Evolutionary conservation across 768 basidiomycete species (phyloP).

Genomic region (Nevesoporus exiguus): DNA sequence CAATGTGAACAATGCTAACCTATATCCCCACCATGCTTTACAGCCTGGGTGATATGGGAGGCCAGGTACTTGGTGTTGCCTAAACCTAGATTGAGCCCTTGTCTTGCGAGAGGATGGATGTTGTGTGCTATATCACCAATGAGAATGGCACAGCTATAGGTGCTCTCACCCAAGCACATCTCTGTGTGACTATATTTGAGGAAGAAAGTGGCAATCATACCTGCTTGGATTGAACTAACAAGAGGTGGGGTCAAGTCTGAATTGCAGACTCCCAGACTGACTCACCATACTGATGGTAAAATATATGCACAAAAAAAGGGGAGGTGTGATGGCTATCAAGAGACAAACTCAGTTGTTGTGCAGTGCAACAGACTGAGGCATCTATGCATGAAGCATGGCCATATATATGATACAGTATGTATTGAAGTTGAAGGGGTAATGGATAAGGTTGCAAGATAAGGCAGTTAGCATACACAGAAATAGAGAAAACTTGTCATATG

Average conservation of each 20-base stretch:
- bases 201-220: constrained; percentile 86
- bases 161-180: constrained; percentile 73
- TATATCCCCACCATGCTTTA: constrained; percentile 75
- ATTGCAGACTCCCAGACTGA: no score
- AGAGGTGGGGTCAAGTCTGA: constrained; percentile 70
- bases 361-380: no score
- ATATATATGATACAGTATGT: no score
- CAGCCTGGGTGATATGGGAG: constrained; percentile 54
- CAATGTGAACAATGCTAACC: constrained; percentile 44
- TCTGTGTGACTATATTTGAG: constrained; percentile 84
- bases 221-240: constrained; percentile 64
- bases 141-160: constrained; percentile 70
- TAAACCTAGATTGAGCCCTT: constrained; percentile 93
- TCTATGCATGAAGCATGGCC: no score
- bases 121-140: constrained; percentile 97
- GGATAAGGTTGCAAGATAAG: no score
- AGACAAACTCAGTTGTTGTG: no score
- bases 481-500: no score
- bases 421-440: no score
- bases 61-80: constrained; percentile 76
- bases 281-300: no score
- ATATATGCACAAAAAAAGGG: no score
- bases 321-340: no score
- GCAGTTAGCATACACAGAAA: no score
- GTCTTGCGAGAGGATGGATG: constrained; percentile 91